Evolutionary conservation across 2,329 filamentous ascomycete genomes (phyloP), one percentile per base, ranked within the genome.

Genomic region (Byssothecium circinans): DNA sequence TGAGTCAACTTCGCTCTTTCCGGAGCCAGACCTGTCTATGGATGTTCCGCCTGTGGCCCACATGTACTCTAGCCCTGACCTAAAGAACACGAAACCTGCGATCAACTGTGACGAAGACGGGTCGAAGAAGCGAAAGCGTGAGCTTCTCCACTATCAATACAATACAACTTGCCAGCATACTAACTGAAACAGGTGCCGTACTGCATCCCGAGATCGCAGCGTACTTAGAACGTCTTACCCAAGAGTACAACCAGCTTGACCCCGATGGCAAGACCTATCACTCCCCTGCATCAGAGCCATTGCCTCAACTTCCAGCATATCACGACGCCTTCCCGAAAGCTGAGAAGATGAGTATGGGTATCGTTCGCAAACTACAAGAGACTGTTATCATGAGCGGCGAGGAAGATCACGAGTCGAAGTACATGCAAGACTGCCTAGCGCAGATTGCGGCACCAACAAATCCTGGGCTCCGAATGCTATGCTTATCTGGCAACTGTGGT

Each of bases 401-500:
- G 14, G 14, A 15, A 5, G 43, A 38, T 12, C 20, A 17, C 12
- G 37, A 41, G 22, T 20, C 37, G 6, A 10, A 34, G 8, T 46
- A 34, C 22, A 46, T 46, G 43, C 22, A 25, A 14, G 43, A 41
- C 10, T 39, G 43, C 6, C 25, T 46, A 4, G 15, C 10, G 10
- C n/a, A 20, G 14, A 8, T 46, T 2, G 15, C 19, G 11, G 19
- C 29, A 29, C 36, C 37, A 3, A 27, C 10, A 3, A 23, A 40
- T 20, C 36, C 44, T 5, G 20, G 5, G 14, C 22, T 30, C 12
- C 32, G 17, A 6, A 41, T 29, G 25, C 36, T 23, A 25, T 41
- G 37, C 19, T 17, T 47, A 8, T 47, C 36, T 29, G 44, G 44
- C 8, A 41, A 41, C n/a, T 47, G 44, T 18, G 44, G 37, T 5